Evolutionary conservation across 2,329 filamentous ascomycete genomes (phyloP).

Genomic region (Phialocephala sp.): DNA sequence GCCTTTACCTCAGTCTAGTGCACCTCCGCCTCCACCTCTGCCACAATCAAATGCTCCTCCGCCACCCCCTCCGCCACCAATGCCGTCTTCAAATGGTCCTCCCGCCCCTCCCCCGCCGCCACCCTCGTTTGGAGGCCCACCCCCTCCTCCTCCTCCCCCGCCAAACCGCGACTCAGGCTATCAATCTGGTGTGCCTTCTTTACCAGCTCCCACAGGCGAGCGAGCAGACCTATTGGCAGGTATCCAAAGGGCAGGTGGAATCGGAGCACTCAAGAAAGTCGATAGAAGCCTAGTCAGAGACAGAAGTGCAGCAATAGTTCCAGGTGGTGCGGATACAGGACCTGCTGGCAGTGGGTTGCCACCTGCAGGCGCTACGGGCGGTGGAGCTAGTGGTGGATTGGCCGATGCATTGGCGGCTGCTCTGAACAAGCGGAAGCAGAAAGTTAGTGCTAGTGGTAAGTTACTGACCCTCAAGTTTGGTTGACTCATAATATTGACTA

Average conservation of each 20-base stretch:
- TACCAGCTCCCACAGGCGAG: slow-evolving; percentile 50
- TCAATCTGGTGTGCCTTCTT: slow-evolving; percentile 57
- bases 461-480: slow-evolving; percentile 40
- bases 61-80: slow-evolving; percentile 48
- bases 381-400: slow-evolving; percentile 69
- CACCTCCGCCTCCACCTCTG: slow-evolving; percentile 27
- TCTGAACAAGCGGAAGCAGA: slow-evolving; percentile 84
- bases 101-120: slow-evolving; percentile 58
- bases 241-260: slow-evolving; percentile 73
- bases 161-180: slow-evolving; percentile 65
- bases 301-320: slow-evolving; percentile 68
- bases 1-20: slow-evolving; percentile 50
- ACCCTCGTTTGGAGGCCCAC: slow-evolving; percentile 51
- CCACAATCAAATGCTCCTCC: slow-evolving; percentile 32
- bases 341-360: slow-evolving; percentile 58
- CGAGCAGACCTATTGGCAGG: slow-evolving; percentile 70
- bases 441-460: slow-evolving; percentile 94
- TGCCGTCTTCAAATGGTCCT: slow-evolving; percentile 44
- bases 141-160: slow-evolving; percentile 58
- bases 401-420: slow-evolving; percentile 83
- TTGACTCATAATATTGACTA: slow-evolving; percentile 34
- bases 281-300: slow-evolving; percentile 73
- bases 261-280: slow-evolving; percentile 76
- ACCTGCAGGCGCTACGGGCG: slow-evolving; percentile 56
- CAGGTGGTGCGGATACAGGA: slow-evolving; percentile 55